Base-by-base conservation (phyloP, 164 flowering plant genomes). In the Vitis amurensis region DNA sequence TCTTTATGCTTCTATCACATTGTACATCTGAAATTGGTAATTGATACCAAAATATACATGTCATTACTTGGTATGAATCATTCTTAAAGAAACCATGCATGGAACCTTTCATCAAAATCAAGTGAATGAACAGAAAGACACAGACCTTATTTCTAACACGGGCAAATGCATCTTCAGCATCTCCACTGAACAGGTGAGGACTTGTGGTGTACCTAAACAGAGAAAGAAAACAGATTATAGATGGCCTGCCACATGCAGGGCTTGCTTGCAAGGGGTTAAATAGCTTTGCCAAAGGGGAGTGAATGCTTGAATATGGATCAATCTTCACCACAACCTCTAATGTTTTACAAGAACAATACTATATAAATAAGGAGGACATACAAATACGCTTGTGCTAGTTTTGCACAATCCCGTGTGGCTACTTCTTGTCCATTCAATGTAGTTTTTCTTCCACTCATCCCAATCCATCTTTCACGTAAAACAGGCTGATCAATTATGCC, bases 401-500 rank as follows among this genome's bases (percentile, higher is more conserved):
- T 78, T 23, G 81, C 59, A 83, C 99, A 96, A 58, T 69, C 47
- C 56, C 99, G 93, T 12, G 97, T 91, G 7, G 92, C 86, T 55
- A 89, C 79, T 75, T 87, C 94, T 69, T 87, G 72, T 55, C 98
- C 98, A 74, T 96, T 96, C 68, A 89, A 61, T 73, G 89, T 88
- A 71, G 95, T 96, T 76, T 67, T 83, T 73, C 84, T 87, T 76
- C 99, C 99, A 58, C 67, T 80, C 29, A 89, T 73, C 57, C 99
- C 98, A 68, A 92, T 78, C 99, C 99, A 96, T 78, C 99, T 88
- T 71, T 96, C 99, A 77, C 78, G 84, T 60, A 96, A 79, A 67
- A 93, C 64, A 63, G 99, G 98, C 72, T 96, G 97, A 81, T 96
- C 94, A 80, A 96, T 88, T 58, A 96, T 79, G 77, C 99, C 99